Conservation (phyloP, 2,329 filamentous ascomycete species). For the Beauveria medogensis region DNA sequence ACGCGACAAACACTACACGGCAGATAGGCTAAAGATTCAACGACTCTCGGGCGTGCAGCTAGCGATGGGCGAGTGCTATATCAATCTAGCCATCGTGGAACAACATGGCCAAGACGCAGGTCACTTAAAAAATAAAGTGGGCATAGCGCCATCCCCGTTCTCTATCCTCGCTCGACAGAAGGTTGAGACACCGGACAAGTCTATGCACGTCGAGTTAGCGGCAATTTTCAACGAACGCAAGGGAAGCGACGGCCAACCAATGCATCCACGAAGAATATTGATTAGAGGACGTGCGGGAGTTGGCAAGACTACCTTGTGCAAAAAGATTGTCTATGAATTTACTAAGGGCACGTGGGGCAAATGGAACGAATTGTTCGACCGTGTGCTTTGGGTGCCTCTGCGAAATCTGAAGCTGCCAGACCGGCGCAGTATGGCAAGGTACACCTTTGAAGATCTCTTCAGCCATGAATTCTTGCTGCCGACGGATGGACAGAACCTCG, state of each 20-base stretch:
- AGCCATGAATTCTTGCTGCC: too few relatives aligned
- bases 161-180: not conserved
- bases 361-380: slow-evolving; percentile 15
- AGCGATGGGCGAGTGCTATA: slow-evolving; percentile 29
- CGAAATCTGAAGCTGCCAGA: too few relatives aligned
- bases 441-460: too few relatives aligned
- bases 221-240: not conserved
- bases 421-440: too few relatives aligned
- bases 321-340: slow-evolving; percentile 33
- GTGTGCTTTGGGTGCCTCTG: slow-evolving; percentile 32
- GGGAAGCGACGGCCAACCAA: not conserved
- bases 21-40: slow-evolving; percentile 22
- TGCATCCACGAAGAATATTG: slow-evolving; percentile 21
- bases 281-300: slow-evolving; percentile 30
- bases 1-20: slow-evolving; percentile 17
- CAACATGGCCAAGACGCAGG: slow-evolving; percentile 9
- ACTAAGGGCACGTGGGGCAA: slow-evolving; percentile 11
- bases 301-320: slow-evolving; percentile 34
- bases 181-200: not conserved
- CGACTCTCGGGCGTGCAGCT: slow-evolving; percentile 26
- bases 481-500: not conserved
- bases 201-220: not conserved
- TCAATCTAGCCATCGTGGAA: slow-evolving; percentile 31
- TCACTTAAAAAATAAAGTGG: not conserved
- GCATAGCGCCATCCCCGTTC: not conserved